These are phyloP conservation scores for Cairneyella variabilis DNA, from an alignment of 495 filamentous ascomycete genomes.

Conservation along the genomic window DNA sequence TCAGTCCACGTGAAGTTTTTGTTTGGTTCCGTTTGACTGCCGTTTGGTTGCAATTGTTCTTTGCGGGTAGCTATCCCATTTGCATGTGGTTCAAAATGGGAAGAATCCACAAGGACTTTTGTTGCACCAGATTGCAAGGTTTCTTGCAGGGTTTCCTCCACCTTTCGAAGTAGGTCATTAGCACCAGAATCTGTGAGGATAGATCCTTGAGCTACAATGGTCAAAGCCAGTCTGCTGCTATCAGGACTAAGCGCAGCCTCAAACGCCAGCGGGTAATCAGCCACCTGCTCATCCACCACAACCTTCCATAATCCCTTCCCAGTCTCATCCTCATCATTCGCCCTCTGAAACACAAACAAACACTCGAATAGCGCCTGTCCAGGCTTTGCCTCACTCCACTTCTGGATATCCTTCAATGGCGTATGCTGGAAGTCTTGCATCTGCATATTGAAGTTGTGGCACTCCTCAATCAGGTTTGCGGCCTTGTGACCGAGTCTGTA, in stretches of 20 bases:
- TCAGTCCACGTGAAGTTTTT: constrained; percentile 49
- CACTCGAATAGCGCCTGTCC: constrained; percentile 70
- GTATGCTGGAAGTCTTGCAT: constrained; percentile 66
- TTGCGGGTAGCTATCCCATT: neutral
- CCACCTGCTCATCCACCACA: constrained; percentile 39
- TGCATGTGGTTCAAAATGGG: neutral
- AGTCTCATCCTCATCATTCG: constrained; percentile 24
- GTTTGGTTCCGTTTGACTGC: neutral
- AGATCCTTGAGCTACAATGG: constrained; percentile 48
- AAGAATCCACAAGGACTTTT: neutral
- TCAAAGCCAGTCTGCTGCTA: constrained; percentile 40
- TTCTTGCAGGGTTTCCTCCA: constrained; percentile 25
- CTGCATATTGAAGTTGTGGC: constrained; percentile 59
- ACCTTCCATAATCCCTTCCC: constrained; percentile 48
- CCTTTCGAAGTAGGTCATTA: constrained; percentile 34
- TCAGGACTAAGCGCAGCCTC: constrained; percentile 55
- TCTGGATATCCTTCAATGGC: constrained; percentile 66
- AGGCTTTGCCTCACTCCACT: constrained; percentile 54
- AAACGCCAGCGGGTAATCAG: constrained; percentile 72
- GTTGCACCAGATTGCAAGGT: neutral
- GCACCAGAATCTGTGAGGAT: constrained; percentile 31
- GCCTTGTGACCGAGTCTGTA: constrained; percentile 43
- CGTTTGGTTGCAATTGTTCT: neutral
- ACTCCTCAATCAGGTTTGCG: constrained; percentile 44
- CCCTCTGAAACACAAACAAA: constrained; percentile 79